Evolutionary conservation across 2,329 filamentous ascomycete genomes (phyloP), one percentile per base, ranked within the genome.

Genomic region (Magnaporthiopsis incrustans): DNA sequence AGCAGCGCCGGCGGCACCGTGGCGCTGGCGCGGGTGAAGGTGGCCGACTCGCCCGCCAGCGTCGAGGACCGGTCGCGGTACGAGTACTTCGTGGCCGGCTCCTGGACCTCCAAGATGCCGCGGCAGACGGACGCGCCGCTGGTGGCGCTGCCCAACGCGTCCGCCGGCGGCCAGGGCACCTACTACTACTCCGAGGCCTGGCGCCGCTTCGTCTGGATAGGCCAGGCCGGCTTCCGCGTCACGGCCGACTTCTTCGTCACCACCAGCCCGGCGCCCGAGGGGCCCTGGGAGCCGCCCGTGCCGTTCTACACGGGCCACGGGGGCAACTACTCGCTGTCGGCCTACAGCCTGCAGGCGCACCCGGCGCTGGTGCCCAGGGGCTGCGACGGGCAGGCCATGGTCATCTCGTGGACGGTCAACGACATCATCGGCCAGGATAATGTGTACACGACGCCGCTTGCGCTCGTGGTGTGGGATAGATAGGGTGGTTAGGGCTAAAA

Each of bases 81-180:
- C 44, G 60, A 62, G 44, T 62, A 62, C 60, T 62, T 56, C 33
- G 27, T 50, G 12, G 35, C n/a, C 25, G 60, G 60, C 4, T 18
- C 27, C 7, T 62, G 60, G 60, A 62, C 60, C 1, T 1, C 14
- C 14, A 53, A 11, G 1, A n/a, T 5, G 27, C 56, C 56, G 3
- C 57, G 11, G 44, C 60, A 26, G 60, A 1, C 38, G 26, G 8
- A 25, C 44, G 44, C 44, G 15, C 44, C 38, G n/a, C 25, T 56
- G 27, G 59, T 27, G 33, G 60, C 44, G 25, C 5, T 62, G 25
- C 50, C 60, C 60, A 62, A 62, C 44, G 60, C 60, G 25, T 62
- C 60, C 25, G 60, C 60, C 18, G 60, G 60, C 26, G 60, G 60
- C 27, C 60, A 62, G 60, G 60, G 60, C 25, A 62, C 60, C 10